Evolutionary conservation across 768 basidiomycete genomes (phyloP).

Genomic region (Boletus reticulatus): DNA sequence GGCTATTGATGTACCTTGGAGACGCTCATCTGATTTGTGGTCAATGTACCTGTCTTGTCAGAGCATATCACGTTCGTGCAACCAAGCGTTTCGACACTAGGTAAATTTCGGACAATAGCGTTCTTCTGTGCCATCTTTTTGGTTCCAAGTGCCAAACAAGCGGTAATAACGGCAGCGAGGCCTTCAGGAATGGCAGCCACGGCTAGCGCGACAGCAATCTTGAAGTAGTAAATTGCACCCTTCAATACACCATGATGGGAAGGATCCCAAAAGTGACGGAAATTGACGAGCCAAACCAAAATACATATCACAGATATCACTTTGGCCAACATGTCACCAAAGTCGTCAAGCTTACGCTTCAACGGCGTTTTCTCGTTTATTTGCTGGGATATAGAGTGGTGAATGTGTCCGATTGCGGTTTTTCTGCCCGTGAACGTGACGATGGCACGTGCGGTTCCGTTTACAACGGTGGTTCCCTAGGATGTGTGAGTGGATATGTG

Average conservation of each 20-base stretch:
- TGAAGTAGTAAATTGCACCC: slow-evolving; percentile 98
- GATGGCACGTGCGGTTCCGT: slow-evolving; percentile 83
- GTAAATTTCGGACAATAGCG: slow-evolving; percentile 94
- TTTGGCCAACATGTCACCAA: slow-evolving; percentile 96
- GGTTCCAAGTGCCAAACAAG: slow-evolving; percentile 93
- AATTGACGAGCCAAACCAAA: slow-evolving; percentile 97
- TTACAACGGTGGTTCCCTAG: slow-evolving; percentile 94
- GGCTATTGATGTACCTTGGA: slow-evolving; percentile 52
- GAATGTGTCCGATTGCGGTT: slow-evolving; percentile 96
- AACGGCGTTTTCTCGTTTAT: slow-evolving; percentile 95
- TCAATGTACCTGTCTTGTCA: slow-evolving; percentile 96
- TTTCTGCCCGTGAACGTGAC: slow-evolving; percentile 83
- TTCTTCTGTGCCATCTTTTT: slow-evolving; percentile 99
- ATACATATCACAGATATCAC: slow-evolving; percentile 97
- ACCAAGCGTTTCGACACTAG: slow-evolving; percentile 95
- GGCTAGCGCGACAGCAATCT: slow-evolving; percentile 98
- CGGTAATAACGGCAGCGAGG: slow-evolving; percentile 97
- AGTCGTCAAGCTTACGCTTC: slow-evolving; percentile 97
- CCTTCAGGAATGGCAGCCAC: slow-evolving; percentile 99
- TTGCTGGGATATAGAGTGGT: slow-evolving; percentile 92
- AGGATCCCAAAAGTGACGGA: slow-evolving; percentile 95
- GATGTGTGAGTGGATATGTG: neutral
- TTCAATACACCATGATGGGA: slow-evolving; percentile 87
- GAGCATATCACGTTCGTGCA: slow-evolving; percentile 99
- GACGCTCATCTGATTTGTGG: slow-evolving; percentile 98